Conservation (phyloP, 805 yeast species). For the Phaffomyces antillensis region DNA sequence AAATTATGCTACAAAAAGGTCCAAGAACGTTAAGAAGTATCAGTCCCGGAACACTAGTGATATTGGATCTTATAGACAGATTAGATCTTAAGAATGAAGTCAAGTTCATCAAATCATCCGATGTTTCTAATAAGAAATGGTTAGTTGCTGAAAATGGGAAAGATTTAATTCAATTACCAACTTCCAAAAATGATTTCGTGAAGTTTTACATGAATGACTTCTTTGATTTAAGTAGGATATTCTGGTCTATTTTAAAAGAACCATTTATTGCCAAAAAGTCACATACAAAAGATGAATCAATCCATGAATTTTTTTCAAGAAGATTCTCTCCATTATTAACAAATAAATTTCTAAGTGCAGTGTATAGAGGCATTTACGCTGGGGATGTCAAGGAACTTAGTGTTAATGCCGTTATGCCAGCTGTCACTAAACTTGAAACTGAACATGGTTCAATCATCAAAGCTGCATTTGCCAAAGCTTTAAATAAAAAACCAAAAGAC, state of each 20-base stretch:
- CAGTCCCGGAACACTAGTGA: constrained; percentile 67
- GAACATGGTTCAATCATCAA: constrained; percentile 51
- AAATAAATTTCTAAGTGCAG: constrained; percentile 65
- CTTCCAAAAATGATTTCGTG: constrained; percentile 28
- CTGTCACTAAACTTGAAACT: constrained; percentile 49
- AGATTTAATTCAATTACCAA: constrained; percentile 49
- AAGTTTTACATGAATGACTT: constrained; percentile 30
- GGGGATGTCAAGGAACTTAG: constrained; percentile 70
- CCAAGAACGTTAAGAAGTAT: constrained; percentile 86
- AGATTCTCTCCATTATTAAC: constrained; percentile 54
- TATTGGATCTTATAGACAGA: constrained; percentile 48
- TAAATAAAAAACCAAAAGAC: constrained; percentile 4
- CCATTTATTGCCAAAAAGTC: constrained; percentile 33
- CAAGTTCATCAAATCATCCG: constrained; percentile 47
- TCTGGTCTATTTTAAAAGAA: constrained; percentile 42
- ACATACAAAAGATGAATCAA: constrained; percentile 54
- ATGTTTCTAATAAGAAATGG: constrained; percentile 69
- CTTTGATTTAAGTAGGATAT: constrained; percentile 36
- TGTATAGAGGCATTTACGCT: constrained; percentile 86
- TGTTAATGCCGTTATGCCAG: constrained; percentile 51
- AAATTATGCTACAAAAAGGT: constrained; percentile 60
- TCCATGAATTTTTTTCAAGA: constrained; percentile 58
- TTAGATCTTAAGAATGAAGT: constrained; percentile 44
- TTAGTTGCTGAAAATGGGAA: constrained; percentile 38
- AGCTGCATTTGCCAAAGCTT: constrained; percentile 30